Base-by-base conservation (phyloP, 2,329 filamentous ascomycete genomes). In the Parastagonospora nodorum region DNA sequence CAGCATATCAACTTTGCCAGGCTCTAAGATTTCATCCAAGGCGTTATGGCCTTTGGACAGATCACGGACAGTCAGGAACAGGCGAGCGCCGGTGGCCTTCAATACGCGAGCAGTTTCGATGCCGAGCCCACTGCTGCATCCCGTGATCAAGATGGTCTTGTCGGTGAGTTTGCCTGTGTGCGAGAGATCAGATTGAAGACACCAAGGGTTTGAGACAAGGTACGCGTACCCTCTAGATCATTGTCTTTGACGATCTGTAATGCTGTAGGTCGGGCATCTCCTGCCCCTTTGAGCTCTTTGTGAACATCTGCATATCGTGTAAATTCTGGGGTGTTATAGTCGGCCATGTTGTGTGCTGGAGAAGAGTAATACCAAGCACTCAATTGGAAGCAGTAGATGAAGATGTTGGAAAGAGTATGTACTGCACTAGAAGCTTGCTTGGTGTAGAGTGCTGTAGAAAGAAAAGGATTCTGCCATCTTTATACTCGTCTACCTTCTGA, bases 21-120 rank as follows among this genome's bases (percentile, higher is more conserved):
- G 50, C 7, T 55, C 53, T 2, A 66, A 47, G 35, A 69, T 67
- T 39, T 58, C 51, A 35, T 57, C 53, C 15, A 67, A 61, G 12
- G 67, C 63, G 24, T 50, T 42, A 8, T 54, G 49, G 19, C 53
- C 61, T 38, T 61, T 62, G 6, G 43, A n/a, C 7, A 51, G 9
- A 30, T 56, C 41, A 14, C 80, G 73, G 2, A 71, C 77, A 2
- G 77, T 78, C 11, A 75, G 59, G 60, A 73, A 80, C 40, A 82
- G 56, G 8, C 69, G 76, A 1, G 79, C 78, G 10, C 79, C 78
- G 0, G 81, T 78, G 10, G 72, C 64, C 16, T 72, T 64, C 19
- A 83, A 68, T 2, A 78, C 78, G 8, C 74, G 55, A 5, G 59
- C 50, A 2, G 63, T 68, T 37, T 69, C 64, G 8, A 58, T 56